Base-by-base conservation (phyloP, 164 flowering plant species). In the Vitis labrusca region DNA sequence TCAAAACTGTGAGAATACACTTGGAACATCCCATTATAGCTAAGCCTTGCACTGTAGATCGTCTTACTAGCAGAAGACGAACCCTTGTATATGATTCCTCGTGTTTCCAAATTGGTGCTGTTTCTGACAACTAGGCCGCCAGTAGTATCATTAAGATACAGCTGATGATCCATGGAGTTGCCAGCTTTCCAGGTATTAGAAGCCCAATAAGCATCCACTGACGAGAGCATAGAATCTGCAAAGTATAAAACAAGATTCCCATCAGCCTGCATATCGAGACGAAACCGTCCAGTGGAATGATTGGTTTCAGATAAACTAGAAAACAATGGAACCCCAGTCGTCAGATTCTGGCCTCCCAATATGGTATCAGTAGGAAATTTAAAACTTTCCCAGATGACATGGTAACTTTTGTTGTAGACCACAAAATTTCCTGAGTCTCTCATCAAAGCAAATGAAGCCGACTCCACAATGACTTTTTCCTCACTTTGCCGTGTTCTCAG, bases 351-450 rank as follows among this genome's bases (percentile, higher is more conserved):
- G 10, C 81, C 79, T 2, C 65, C 64, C 8, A 83, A 50, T 19
- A 83, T 50, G 3, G 75, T 53, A 11, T 73, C 55, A 27, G 78
- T 69, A 0, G 72, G 79, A 32, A n/a, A 12, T 1, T 55, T 5
- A 32, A 73, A 75, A 27, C 71, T 81, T 15, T 73, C 54, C 84
- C 81, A 78, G 0, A 75, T 70, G 10, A 59, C 55, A 0, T 16
- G 27, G 27, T 0, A 23, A 23, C 0, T n/a, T 11, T 2, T 7
- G 32, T 23, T 51, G 11, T 51, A 62, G 47, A 77, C 57, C 10
- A 77, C 70, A 11, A 77, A 70, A 30, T 77, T 67, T 1, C 77
- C 80, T 8, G 80, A 50, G 15, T 77, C 74, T 16, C 70, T 76
- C 73, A 77, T 63, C 5, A 73, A 69, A 11, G 74, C 76, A 0